Base-by-base conservation (phyloP, 176 grass and related monocot species). In the Oryza australiensis region DNA sequence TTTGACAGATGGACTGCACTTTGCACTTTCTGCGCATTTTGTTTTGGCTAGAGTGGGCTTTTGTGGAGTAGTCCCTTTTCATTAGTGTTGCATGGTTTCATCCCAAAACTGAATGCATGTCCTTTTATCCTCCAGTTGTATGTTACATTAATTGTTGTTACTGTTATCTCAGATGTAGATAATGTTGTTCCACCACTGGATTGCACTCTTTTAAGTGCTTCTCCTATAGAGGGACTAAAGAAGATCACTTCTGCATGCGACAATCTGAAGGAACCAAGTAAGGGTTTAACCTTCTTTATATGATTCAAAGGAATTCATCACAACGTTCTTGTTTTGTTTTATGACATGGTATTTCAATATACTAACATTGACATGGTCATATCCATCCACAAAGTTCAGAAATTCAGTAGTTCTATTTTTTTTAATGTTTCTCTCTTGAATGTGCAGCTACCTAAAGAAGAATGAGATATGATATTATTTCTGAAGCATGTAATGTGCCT, bases 241-340 rank as follows among this genome's bases (percentile, higher is more conserved):
- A 90, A 88, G 37, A 48, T 81, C 70, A 73, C 48, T 48, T 74
- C 68, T 86, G 62, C 40, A 60, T 74, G 76, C 60, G 84, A 11
- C 72, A 83, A 83, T 57, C 42, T 51, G 48, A 88, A 74, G 63
- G 79, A 92, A 92, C 27, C 74, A 80, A 79, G 90, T 95, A 80
- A 94, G 74, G 65, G 15, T 78, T 32, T 37, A 37, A 20, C 46
- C 53, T 81, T 76, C 23, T 68, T 13, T 49, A 86, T 10, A 73
- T 53, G 15, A 35, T 32, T 85, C 12, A 49, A 32, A 10, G 24
- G 57, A 73, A 66, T 23, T 64, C 16, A 84, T 65, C 23, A 62
- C 28, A 67, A 24, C 59, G 35, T 26, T 38, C 49, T 43, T 88
- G 27, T 46, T 80, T 14, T 83, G 8, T 48, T 77, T 37, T 37